phyloP scores from a whole-genome alignment of 495 filamentous ascomycete species.

The Talaromyces wortmannii region DNA sequence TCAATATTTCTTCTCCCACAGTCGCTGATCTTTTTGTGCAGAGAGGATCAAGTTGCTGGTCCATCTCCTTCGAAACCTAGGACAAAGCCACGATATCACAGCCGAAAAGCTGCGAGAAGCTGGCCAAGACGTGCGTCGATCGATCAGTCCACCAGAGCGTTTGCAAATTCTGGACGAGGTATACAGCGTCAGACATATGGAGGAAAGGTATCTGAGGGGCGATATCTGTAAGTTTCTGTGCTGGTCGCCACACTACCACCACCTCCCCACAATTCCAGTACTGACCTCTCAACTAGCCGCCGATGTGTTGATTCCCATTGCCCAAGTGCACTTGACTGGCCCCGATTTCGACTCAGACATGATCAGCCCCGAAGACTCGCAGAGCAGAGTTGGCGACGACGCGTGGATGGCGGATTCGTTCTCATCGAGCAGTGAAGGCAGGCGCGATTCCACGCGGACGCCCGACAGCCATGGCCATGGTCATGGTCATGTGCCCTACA shows the following conservation, averaged over 20 bases:
- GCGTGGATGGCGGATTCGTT: conserved; percentile 2
- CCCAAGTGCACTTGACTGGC: conserved; percentile 3
- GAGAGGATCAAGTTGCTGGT: conserved; percentile 55
- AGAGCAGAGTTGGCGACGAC: conserved; percentile 1
- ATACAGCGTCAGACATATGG: conserved; percentile 56
- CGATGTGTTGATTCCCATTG: conserved; percentile 2
- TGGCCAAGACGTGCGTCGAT: conserved; percentile 31
- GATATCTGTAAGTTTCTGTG: conserved; percentile 48
- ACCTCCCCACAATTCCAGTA: background rate
- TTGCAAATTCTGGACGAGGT: conserved; percentile 53
- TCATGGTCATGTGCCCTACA: background rate
- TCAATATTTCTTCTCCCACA: background rate
- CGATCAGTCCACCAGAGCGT: conserved; percentile 25
- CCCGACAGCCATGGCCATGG: background rate
- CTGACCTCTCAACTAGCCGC: background rate
- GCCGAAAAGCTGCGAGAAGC: conserved; percentile 37
- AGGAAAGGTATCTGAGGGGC: conserved; percentile 53
- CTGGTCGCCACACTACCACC: background rate
- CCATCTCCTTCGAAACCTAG: conserved; percentile 51
- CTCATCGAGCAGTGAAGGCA: background rate
- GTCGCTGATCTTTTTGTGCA: conserved; percentile 13
- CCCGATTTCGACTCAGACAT: conserved; percentile 3
- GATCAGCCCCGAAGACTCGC: background rate
- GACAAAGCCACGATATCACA: conserved; percentile 31
- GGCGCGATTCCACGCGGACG: background rate